Evolutionary conservation across 2,329 filamentous ascomycete genomes (phyloP), one percentile per base, ranked within the genome.

Genomic region (Elsinoe batatas): DNA sequence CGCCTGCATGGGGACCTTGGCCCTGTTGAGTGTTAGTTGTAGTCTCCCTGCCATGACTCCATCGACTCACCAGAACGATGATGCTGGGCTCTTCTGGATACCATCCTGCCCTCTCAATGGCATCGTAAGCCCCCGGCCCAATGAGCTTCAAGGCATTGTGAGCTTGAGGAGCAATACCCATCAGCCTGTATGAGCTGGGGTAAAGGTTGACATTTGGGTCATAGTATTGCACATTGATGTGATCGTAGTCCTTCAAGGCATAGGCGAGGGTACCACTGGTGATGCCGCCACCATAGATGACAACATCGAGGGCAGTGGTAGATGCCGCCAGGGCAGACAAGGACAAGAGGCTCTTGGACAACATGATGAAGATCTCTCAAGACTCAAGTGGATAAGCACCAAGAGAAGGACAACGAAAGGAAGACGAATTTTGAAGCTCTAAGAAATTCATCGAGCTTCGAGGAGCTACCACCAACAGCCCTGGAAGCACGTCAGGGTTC

Each of bases 171-270:
- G 44, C 49, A 18, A 56, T 49, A 15, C 54, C 54, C 35, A 56
- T 40, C 15, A 56, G 46, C 11, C 54, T 26, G 33, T 51, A 56
- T 12, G 54, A 56, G 35, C 44, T 56, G n/a, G 54, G 54, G 26
- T 44, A 51, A 15, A 56, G 54, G 33, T 56, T 56, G n/a, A 37
- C 22, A 32, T 38, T 43, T 5, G 54, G 54, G 17, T 56, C 54
- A 51, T 42, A 56, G 36, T 56, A 56, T 38, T 56, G 54, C n/a
- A 56, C 36, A 36, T 56, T 51, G 54, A 56, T 51, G 35, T 56
- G 54, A 42, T 56, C 54, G 35, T 51, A 56, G 22, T 43, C 54
- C 46, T 56, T 56, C 35, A 56, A 26, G 2, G 54, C 54, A 33
- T 56, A 35, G 38, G 37, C 42, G 49, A 56, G 54, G 37, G 54